Evolutionary conservation across 352 stramenopile genomes (phyloP), one percentile per base, ranked within the genome.

Genomic region (Pythium brassicae): DNA sequence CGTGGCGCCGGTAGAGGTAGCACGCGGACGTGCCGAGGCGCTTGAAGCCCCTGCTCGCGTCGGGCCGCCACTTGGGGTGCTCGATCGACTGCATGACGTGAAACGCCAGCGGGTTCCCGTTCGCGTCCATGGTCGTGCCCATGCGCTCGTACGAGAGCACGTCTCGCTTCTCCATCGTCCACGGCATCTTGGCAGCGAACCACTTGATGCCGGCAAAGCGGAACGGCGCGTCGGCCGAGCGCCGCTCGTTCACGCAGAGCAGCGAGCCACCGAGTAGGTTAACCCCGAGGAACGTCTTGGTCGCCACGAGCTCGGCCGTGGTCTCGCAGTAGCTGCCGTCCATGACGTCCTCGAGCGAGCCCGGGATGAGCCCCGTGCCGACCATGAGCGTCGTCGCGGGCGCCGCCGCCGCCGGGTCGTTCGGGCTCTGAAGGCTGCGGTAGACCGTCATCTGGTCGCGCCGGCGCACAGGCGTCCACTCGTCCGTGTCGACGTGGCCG

Each of bases 31-130:
- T 75, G 50, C 69, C 61, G 42, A 70, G 58, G 9, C 74, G 72
- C 42, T 85, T 85, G 54, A 78, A 62, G 48, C 71, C 65, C 32
- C 76, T 79, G 59, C 74, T 68, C 9, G 61, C 50, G 49, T 80
- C 70, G 17, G 69, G 65, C 3, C 66, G 68, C 68, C 67, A 85
- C 49, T 81, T 70, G 4, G 72, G 63, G 42, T 76, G 75, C 39
- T 83, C 75, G 50, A 85, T 85, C 47, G 72, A 85, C 65, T 83
- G 72, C 34, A 81, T 27, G 4, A 85, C 71, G 57, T 85, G 72
- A 45, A 76, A 85, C 32, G 63, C 75, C 7, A 85, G 53, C 10
- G 74, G 62, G 7, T 78, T 77, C 9, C 74, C 74, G 3, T 67
- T 72, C 11, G 64, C 62, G 43, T 86, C 75, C 2, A 59, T 70